Base-by-base conservation (phyloP, 2,329 filamentous ascomycete species). In the Colletotrichum chlorophyti region DNA sequence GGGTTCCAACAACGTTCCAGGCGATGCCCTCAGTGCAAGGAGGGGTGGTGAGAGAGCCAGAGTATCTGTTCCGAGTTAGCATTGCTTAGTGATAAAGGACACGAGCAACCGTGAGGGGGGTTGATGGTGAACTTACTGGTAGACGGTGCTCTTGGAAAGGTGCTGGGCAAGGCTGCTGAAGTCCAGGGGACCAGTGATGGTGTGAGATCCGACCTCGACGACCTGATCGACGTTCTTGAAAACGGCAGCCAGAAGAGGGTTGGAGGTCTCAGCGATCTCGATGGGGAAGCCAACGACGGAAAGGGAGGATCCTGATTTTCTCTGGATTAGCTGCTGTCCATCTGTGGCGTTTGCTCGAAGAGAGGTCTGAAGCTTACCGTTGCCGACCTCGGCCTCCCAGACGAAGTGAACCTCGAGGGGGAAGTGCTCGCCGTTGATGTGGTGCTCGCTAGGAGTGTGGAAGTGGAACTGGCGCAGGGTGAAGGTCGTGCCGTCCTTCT, bases 41-140 rank as follows among this genome's bases (percentile, higher is more conserved):
- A n/a, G 86, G 85, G 0, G 84, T 87, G 38, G 85, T 88, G 41
- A 88, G 74, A n/a, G 83, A 86, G 15, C 85, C 85, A 8, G 70
- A 69, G 74, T 88, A 88, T 17, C 70, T 76, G 49, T n/a, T n/a
- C n/a, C n/a, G n/a, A n/a, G n/a, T n/a, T n/a, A n/a, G n/a, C n/a
- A n/a, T n/a, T n/a, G n/a, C n/a, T n/a, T n/a, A n/a, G n/a, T n/a
- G n/a, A n/a, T n/a, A n/a, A n/a, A n/a, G n/a, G n/a, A n/a, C n/a
- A n/a, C n/a, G n/a, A n/a, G n/a, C n/a, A n/a, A n/a, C n/a, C n/a
- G n/a, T n/a, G n/a, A n/a, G n/a, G n/a, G n/a, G n/a, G n/a, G n/a
- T n/a, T n/a, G 11, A 10, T 14, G 26, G 2, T 26, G 7, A 19
- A 63, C 68, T 26, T 63, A 77, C 58, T 76, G 75, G 65, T 76